Evolutionary conservation across 345 rosid species (phyloP).

Genomic region (Citrus inodora): DNA sequence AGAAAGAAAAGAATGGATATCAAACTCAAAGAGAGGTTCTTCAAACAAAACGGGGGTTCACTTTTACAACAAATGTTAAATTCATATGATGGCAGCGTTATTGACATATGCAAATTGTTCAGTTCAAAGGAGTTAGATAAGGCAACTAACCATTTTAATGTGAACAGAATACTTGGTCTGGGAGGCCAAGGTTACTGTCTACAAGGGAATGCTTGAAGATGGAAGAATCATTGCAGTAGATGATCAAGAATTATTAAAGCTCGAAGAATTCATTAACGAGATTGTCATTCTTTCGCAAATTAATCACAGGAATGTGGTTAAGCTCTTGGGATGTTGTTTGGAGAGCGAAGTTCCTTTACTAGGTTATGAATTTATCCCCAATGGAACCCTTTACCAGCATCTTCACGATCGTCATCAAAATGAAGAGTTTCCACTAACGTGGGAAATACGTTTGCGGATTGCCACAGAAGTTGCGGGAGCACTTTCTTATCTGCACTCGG

Average conservation of each 20-base stretch:
- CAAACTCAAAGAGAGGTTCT: no score
- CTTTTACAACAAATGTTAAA: no score
- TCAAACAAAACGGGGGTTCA: no score
- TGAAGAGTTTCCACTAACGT: no score
- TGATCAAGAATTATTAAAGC: neutral
- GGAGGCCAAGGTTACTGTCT: slow-evolving; percentile 12
- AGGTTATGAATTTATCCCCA: neutral
- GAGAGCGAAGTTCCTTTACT: neutral
- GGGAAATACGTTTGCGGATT: no score
- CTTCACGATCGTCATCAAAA: neutral
- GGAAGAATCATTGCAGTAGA: slow-evolving; percentile 9
- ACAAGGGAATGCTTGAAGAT: neutral
- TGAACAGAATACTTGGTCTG: neutral
- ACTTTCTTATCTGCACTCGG: no score
- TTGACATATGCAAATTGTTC: no score
- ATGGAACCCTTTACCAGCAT: neutral
- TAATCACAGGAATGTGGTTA: slow-evolving; percentile 8
- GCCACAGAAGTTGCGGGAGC: no score
- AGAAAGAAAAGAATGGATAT: no score
- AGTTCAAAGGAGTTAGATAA: neutral
- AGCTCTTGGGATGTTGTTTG: neutral
- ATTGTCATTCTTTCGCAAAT: slow-evolving; percentile 6
- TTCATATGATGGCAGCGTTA: no score
- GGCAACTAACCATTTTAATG: slow-evolving; percentile 8
- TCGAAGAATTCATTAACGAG: slow-evolving; percentile 9